phyloP scores from a whole-genome alignment of 1,139 yeast species.

The Protomyces macrosporus region DNA sequence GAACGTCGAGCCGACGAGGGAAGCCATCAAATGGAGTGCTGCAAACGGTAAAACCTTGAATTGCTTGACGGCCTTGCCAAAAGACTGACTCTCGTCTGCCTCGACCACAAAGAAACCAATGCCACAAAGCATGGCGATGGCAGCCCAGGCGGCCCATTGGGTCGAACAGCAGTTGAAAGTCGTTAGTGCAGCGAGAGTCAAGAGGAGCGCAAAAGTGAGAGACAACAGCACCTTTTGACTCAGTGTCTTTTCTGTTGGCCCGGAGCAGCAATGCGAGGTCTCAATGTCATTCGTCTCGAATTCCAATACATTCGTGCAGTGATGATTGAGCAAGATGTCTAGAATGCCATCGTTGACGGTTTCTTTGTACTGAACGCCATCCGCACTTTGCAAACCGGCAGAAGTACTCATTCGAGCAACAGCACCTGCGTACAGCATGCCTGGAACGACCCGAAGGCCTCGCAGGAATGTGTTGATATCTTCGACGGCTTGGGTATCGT shows the following conservation, averaged over 20 bases:
- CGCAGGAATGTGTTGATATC: too few species aligned
- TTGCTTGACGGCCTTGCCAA: slow-evolving; percentile 33
- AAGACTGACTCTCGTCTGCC: slow-evolving; percentile 33
- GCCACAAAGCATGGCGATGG: background rate
- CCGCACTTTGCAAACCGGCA: slow-evolving; percentile 24
- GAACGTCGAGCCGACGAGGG: slow-evolving; percentile 27
- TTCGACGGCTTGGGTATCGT: too few species aligned
- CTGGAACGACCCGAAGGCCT: too few species aligned
- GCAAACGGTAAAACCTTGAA: slow-evolving; percentile 30
- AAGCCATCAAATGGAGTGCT: slow-evolving; percentile 26
- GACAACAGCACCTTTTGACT: background rate
- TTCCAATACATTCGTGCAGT: background rate
- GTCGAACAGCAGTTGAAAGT: background rate
- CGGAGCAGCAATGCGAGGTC: background rate
- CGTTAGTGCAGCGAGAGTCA: background rate
- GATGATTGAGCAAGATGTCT: background rate
- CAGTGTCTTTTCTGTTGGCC: background rate
- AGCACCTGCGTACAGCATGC: too few species aligned
- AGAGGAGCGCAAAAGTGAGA: background rate
- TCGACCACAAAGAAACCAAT: slow-evolving; percentile 29
- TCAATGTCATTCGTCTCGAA: background rate
- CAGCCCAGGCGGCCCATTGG: background rate
- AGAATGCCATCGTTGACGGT: background rate
- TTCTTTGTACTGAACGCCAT: slow-evolving; percentile 31
- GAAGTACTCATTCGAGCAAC: too few species aligned